A percentile compares a stretch with the other conserved stretches of the same genome.
These are phyloP conservation scores for Pseudogymnoascus destructans DNA, from an alignment of 2,329 filamentous ascomycete genomes.

Conservation along the genomic window DNA sequence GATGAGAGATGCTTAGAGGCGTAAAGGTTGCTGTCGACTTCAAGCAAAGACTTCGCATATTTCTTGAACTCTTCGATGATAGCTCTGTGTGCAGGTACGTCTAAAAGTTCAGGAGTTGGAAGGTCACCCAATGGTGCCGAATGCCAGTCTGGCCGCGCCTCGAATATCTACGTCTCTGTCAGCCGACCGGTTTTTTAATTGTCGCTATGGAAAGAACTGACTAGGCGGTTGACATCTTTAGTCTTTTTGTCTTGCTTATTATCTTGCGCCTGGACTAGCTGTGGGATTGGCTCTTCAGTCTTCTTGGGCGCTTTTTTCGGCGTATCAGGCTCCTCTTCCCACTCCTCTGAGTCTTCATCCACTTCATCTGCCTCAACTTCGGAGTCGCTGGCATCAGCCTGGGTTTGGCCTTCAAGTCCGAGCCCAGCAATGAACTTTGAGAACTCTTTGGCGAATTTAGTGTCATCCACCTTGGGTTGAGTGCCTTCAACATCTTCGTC, in stretches of 20 bases:
- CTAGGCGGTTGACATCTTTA: conserved; percentile 23
- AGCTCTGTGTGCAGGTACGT: conserved; percentile 34
- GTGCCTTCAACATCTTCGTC: conserved; percentile 30
- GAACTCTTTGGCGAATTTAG: conserved; percentile 31
- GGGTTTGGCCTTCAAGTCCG: conserved; percentile 35
- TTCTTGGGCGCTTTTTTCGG: conserved; percentile 12
- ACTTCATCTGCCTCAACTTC: conserved; percentile 29
- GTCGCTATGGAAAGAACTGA: conserved; percentile 17
- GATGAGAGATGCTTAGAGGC: conserved; percentile 55
- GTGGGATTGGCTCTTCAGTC: conserved; percentile 11
- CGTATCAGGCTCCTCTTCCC: conserved; percentile 26
- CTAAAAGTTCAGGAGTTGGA: conserved; percentile 32
- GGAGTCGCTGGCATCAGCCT: conserved; percentile 29
- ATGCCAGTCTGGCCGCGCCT: conserved; percentile 57
- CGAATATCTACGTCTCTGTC: conserved; percentile 35
- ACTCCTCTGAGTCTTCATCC: conserved; percentile 21
- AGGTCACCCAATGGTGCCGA: conserved; percentile 42
- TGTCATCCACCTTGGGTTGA: conserved; percentile 14
- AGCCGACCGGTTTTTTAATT: conserved; percentile 18
- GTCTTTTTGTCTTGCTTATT: conserved; percentile 13
- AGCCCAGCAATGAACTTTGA: conserved; percentile 39
- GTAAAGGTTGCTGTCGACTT: conserved; percentile 67
- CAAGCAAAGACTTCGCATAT: conserved; percentile 61
- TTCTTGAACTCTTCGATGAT: conserved; percentile 47
- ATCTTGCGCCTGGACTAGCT: not conserved